phyloP scores from a whole-genome alignment of 176 grass and related monocot genomes.

The Musa schizocarpa region DNA sequence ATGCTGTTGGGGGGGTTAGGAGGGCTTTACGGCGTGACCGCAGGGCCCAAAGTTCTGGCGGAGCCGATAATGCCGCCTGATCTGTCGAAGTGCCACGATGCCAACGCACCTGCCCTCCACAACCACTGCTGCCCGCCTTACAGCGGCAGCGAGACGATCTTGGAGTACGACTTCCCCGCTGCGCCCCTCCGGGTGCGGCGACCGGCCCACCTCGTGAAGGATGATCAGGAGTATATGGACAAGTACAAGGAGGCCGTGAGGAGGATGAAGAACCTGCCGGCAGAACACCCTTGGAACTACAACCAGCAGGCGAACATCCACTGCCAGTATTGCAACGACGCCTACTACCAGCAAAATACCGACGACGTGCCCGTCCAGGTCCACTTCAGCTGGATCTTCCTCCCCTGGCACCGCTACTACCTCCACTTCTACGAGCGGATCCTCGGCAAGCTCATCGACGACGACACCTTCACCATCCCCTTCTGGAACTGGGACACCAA shows the following conservation, averaged over 20 bases:
- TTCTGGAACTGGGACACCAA: constrained; percentile 1
- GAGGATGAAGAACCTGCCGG: constrained; percentile 1
- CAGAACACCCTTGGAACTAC: background rate
- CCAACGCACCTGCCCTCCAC: background rate
- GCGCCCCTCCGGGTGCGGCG: constrained; percentile 17
- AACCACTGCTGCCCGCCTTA: constrained; percentile 17
- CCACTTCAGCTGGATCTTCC: constrained; percentile 7
- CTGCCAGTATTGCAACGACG: constrained; percentile 11
- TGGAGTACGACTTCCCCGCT: constrained; percentile 9
- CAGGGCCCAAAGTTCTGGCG: constrained; percentile 3
- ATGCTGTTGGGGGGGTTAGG: constrained; percentile 25
- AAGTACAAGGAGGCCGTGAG: constrained; percentile 4
- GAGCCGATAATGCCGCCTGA: constrained; percentile 20
- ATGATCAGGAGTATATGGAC: background rate
- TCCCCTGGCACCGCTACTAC: constrained; percentile 18
- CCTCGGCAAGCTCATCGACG: constrained; percentile 17
- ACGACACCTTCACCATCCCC: constrained; percentile 9
- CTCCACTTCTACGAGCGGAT: constrained; percentile 19
- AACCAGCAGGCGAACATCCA: constrained; percentile 7
- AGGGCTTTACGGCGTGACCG: background rate
- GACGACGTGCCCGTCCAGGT: background rate
- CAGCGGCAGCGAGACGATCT: background rate
- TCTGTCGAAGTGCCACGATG: constrained; percentile 15
- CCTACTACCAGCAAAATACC: background rate
- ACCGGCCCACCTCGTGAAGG: background rate